Evolutionary conservation across 2,329 filamentous ascomycete genomes (phyloP).

Genomic region (Phaeosphaeria sp.): DNA sequence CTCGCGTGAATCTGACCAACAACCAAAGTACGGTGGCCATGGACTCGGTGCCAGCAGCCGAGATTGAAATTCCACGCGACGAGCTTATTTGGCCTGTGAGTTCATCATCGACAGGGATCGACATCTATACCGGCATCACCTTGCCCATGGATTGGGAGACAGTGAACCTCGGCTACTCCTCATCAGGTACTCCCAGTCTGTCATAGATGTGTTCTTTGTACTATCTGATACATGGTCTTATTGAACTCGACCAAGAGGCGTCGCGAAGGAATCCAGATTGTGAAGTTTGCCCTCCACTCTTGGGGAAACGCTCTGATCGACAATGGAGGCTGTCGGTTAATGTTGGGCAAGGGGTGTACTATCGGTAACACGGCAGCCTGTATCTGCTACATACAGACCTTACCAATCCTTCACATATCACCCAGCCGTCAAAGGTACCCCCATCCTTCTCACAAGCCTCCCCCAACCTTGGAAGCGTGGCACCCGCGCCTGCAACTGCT

Average conservation of each 20-base stretch:
- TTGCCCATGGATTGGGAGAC: constrained; percentile 32
- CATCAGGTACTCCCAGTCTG: constrained; percentile 15
- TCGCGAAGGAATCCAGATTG: neutral
- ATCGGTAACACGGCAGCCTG: neutral
- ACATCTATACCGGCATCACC: constrained; percentile 42
- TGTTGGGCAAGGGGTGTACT: neutral
- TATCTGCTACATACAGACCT: neutral
- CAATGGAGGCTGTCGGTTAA: neutral
- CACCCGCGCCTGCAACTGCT: constrained; percentile 11
- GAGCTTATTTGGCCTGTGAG: constrained; percentile 39
- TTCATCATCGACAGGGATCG: constrained; percentile 36
- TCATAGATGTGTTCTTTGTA: constrained; percentile 1
- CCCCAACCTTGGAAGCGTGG: constrained; percentile 26
- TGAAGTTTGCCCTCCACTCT: neutral
- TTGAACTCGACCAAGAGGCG: neutral
- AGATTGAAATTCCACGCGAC: constrained; percentile 38
- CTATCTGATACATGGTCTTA: neutral
- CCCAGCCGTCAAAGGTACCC: constrained; percentile 2
- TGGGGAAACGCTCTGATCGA: neutral
- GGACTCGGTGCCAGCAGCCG: constrained; percentile 16
- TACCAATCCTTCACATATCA: neutral
- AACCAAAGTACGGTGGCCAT: constrained; percentile 13
- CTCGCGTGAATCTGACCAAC: constrained; percentile 67
- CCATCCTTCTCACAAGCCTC: constrained; percentile 17
- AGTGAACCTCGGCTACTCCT: constrained; percentile 15